phyloP scores from a whole-genome alignment of 2,329 filamentous ascomycete genomes.

The Myotisia sp. region DNA sequence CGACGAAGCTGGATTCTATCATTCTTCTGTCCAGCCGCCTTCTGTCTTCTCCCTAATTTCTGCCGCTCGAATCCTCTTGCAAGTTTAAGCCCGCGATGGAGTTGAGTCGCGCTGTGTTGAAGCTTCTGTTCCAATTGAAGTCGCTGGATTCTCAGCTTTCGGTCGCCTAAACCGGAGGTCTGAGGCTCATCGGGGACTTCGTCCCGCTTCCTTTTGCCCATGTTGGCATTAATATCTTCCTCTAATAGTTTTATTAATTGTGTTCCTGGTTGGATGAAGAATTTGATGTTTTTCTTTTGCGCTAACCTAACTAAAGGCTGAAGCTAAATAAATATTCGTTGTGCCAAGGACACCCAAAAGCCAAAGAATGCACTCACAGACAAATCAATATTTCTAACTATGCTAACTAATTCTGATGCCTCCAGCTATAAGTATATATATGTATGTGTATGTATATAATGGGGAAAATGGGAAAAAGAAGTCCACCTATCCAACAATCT shows the following conservation, averaged over 20 bases:
- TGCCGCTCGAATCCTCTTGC: slow-evolving; percentile 49
- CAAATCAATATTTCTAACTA: too few species aligned
- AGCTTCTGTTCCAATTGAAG: slow-evolving; percentile 34
- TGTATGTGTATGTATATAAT: too few species aligned
- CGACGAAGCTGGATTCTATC: slow-evolving; percentile 30
- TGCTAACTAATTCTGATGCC: too few species aligned
- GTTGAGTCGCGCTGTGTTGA: slow-evolving; percentile 35
- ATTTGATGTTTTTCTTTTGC: too few species aligned
- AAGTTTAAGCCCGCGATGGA: slow-evolving; percentile 41
- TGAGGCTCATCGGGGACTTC: slow-evolving; percentile 19
- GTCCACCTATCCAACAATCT: too few species aligned
- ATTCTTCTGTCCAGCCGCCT: slow-evolving; percentile 36
- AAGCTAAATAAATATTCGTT: too few species aligned
- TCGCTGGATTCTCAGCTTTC: slow-evolving; percentile 21
- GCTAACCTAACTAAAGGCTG: too few species aligned
- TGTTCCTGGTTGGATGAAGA: background rate
- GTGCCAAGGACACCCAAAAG: too few species aligned
- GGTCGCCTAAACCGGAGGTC: slow-evolving; percentile 13
- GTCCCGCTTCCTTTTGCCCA: slow-evolving; percentile 29
- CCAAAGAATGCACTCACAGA: too few species aligned
- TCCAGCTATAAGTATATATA: too few species aligned
- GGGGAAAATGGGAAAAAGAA: too few species aligned
- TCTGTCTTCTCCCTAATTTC: slow-evolving; percentile 46
- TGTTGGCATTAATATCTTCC: slow-evolving; percentile 2
- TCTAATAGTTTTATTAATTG: background rate